Base-by-base conservation (phyloP, 2,329 filamentous ascomycete species). In the Pseudonectria foliicola region DNA sequence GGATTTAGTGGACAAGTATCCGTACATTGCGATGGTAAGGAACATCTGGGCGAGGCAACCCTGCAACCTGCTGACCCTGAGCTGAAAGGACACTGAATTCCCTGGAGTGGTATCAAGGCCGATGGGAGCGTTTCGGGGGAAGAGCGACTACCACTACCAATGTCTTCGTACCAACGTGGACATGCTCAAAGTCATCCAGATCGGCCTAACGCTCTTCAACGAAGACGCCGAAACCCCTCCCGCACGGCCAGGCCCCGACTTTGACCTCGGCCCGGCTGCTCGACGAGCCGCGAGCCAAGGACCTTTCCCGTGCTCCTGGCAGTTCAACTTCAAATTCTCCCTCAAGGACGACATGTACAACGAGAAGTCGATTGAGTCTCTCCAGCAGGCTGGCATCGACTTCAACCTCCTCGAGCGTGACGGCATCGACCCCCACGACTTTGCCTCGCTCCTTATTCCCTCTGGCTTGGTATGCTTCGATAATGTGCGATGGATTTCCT, bases 61-160 rank as follows among this genome's bases (percentile, higher is more conserved):
- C 16, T 38, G 31, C 43, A 52, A 6, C 23, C 15, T 29, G 24
- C 35, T 45, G 29, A 39, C 28, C 10, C 25, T 23, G 18, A 21
- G 8, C 37, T 44, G n/a, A 33, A 56, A 95, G 89, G 92, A 98
- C 59, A 95, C 92, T 15, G 90, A 96, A 59, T 98, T 98, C 52
- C 92, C 92, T n/a, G 92, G 92, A 38, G 88, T 98, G 34, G 90
- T 98, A 34, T 87, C 90, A 16, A 78, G 92, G 48, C 92, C 92
- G 2, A 96, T 98, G 73, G 92, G 92, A 31, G 80, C 83, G 37
- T 98, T 98, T 61, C 79, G 84, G 40, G 92, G 85, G 39, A 96
- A 95, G 66, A 92, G 88, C 46, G 90, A 95, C 53, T 98, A 98
- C 57, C 92, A 98, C 60, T 98, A 98, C 64, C 92, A 98, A 68